A percentile compares a stretch with the other conserved stretches of the same genome.
Evolutionary conservation across 805 yeast genomes (phyloP).

Genomic region (Monosporozyma aquatica): DNA sequence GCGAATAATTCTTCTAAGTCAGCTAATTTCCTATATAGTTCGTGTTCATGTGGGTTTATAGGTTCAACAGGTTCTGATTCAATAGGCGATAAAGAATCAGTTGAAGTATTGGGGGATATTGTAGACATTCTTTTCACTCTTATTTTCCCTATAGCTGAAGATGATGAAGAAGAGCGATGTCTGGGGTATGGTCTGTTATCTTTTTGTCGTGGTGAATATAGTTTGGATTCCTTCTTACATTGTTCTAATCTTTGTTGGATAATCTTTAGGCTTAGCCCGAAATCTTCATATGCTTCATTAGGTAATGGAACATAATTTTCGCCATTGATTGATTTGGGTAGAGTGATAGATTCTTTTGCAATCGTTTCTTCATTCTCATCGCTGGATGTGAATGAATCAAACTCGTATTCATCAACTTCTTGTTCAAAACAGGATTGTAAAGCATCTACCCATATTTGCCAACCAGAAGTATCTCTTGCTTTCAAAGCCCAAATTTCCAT

Average conservation of each 20-base stretch:
- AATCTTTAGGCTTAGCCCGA: constrained; percentile 13
- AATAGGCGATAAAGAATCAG: constrained; percentile 5
- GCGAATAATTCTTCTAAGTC: constrained; percentile 20
- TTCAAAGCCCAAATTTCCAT: constrained; percentile 89
- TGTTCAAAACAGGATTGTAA: constrained; percentile 39
- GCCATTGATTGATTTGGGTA: neutral
- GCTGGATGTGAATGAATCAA: constrained; percentile 1
- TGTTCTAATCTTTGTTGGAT: constrained; percentile 24
- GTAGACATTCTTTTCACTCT: constrained; percentile 7
- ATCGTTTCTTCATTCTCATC: neutral
- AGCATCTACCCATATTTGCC: constrained; percentile 76
- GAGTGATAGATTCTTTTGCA: constrained; percentile 2
- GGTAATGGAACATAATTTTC: constrained; percentile 13
- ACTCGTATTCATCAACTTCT: constrained; percentile 1
- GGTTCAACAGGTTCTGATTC: constrained; percentile 1
- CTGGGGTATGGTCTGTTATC: neutral
- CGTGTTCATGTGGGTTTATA: constrained; percentile 12
- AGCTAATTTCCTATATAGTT: constrained; percentile 17
- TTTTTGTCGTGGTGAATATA: constrained; percentile 9
- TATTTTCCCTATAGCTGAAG: constrained; percentile 10
- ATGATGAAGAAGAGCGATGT: constrained; percentile 10
- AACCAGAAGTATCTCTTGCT: constrained; percentile 55
- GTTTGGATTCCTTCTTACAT: constrained; percentile 22
- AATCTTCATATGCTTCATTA: constrained; percentile 14
- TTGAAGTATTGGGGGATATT: constrained; percentile 7